phyloP scores from a whole-genome alignment of 2,329 filamentous ascomycete species.

The Emericellopsis atlantica region DNA sequence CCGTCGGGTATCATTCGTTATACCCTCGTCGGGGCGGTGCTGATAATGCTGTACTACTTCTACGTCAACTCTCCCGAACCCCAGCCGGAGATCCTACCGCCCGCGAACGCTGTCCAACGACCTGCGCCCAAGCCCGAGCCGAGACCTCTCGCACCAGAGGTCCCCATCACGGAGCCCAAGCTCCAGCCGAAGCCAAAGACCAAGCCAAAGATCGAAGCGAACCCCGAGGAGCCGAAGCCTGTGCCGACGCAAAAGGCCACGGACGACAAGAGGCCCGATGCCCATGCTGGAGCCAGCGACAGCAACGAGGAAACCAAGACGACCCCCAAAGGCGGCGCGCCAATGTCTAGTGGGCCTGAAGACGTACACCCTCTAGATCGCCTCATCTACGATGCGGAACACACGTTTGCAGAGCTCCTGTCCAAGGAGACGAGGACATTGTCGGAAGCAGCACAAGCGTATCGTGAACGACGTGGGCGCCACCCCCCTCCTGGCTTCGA shows the following conservation, averaged over 20 bases:
- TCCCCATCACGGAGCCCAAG: neutral
- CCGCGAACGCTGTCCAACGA: slow-evolving; percentile 4
- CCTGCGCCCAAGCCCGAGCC: neutral
- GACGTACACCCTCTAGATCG: slow-evolving; percentile 36
- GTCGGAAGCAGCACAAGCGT: slow-evolving; percentile 40
- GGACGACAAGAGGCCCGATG: neutral
- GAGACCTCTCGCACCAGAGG: neutral
- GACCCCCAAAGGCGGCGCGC: neutral
- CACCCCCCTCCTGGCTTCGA: slow-evolving; percentile 53
- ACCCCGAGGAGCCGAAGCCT: neutral
- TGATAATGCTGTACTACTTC: slow-evolving; percentile 18
- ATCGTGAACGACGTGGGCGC: slow-evolving; percentile 43
- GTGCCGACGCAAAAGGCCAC: neutral
- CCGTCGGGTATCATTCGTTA: slow-evolving; percentile 29
- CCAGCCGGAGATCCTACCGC: slow-evolving; percentile 5
- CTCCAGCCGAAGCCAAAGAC: neutral
- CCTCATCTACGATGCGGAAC: slow-evolving; percentile 33
- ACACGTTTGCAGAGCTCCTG: slow-evolving; percentile 23
- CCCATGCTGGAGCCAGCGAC: neutral
- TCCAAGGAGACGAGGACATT: slow-evolving; percentile 35
- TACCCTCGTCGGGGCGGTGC: slow-evolving; percentile 19
- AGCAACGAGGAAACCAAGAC: neutral
- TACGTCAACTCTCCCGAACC: slow-evolving; percentile 5
- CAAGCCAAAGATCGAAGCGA: neutral
- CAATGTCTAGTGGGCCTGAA: slow-evolving; percentile 1